Conservation (phyloP, 768 basidiomycete genomes). For the Tricholoma matsutake region DNA sequence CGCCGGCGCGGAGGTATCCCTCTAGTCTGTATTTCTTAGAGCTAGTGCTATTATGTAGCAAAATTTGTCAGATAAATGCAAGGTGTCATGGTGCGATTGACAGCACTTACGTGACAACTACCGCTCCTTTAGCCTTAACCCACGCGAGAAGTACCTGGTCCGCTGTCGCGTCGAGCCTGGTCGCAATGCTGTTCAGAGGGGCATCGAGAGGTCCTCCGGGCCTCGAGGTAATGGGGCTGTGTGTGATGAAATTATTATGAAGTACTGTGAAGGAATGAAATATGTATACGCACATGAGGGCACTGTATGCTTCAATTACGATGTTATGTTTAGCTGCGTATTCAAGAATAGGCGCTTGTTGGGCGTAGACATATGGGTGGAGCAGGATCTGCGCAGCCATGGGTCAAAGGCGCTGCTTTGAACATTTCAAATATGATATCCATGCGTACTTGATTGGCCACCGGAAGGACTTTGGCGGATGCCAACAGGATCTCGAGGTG, state of each 20-base stretch:
- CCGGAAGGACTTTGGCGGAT: slow-evolving; percentile 62
- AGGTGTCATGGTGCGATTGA: not conserved
- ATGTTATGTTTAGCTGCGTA: slow-evolving; percentile 58
- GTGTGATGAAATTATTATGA: not conserved
- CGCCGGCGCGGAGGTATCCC: slow-evolving; percentile 66
- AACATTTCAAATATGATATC: not conserved
- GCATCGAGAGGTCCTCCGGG: slow-evolving; percentile 65
- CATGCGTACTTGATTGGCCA: slow-evolving; percentile 60
- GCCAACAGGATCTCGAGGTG: slow-evolving; percentile 53
- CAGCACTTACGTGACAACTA: slow-evolving; percentile 53
- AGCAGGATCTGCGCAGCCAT: slow-evolving; percentile 51
- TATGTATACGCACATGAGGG: slow-evolving; percentile 47
- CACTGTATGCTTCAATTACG: slow-evolving; percentile 69
- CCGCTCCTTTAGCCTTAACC: slow-evolving; percentile 65
- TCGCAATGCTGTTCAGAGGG: slow-evolving; percentile 52
- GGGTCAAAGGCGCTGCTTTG: not conserved
- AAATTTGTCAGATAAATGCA: not conserved
- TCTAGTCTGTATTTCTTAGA: slow-evolving; percentile 62
- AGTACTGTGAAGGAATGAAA: not conserved
- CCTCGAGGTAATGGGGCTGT: slow-evolving; percentile 57
- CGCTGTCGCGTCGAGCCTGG: slow-evolving; percentile 44
- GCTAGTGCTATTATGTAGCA: slow-evolving; percentile 45
- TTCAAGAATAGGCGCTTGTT: slow-evolving; percentile 53
- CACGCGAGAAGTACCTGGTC: slow-evolving; percentile 74
- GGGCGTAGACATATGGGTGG: slow-evolving; percentile 65